Evolutionary conservation across 257 asterid genomes (phyloP).

Genomic region (Solanum arcanum): DNA sequence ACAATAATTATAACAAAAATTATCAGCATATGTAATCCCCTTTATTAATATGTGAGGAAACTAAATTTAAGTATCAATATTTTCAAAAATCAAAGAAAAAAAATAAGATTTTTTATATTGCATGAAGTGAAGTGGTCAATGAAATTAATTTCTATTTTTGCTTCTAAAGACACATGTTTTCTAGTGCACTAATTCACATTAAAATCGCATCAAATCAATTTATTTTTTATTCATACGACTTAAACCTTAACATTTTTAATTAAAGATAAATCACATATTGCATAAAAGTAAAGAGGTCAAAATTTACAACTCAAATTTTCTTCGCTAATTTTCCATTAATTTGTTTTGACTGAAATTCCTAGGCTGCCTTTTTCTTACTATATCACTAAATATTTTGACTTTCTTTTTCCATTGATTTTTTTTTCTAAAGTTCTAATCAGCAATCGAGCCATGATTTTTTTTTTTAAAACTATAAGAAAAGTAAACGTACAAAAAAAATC

Average conservation of each 20-base stretch:
- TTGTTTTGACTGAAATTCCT: not conserved
- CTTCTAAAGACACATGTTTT: no score
- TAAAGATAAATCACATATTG: accelerated
- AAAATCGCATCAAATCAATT: no score
- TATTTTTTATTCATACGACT: not conserved
- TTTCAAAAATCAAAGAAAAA: not conserved
- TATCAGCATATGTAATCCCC: no score
- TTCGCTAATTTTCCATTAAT: not conserved
- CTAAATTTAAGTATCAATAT: no score
- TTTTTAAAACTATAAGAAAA: not conserved
- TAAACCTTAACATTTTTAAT: not conserved
- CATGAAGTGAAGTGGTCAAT: no score
- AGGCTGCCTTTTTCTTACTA: not conserved
- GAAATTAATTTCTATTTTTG: no score
- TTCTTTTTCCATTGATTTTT: not conserved
- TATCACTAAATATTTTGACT: not conserved
- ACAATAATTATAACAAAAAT: no score
- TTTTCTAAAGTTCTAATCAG: not conserved
- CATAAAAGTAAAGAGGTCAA: not conserved
- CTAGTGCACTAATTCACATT: no score
- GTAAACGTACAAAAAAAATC: accelerated
- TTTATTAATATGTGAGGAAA: no score
- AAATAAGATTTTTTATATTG: no score
- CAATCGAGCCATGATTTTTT: not conserved
- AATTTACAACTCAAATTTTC: not conserved